Evolutionary conservation across 441 rosid genomes (phyloP), one percentile per base, ranked within the genome.

Genomic region (Corymbia citriodora): DNA sequence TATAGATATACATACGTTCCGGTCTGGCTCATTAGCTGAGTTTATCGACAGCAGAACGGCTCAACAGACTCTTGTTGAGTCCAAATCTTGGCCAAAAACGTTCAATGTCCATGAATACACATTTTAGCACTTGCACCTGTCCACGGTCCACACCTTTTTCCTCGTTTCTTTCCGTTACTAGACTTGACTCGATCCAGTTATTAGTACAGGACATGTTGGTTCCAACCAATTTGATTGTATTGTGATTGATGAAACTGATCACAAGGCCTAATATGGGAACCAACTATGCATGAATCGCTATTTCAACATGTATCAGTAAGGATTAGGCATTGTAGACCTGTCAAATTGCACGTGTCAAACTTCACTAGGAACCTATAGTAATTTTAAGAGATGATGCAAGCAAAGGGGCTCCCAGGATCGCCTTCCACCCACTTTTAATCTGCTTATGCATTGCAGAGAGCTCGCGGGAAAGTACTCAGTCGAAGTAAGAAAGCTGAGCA

Each of bases 401-500:
- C 27, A 17, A 72, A 33, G 27, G 48, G 81, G 81, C 48, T 72
- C 81, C 19, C 48, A 7, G 48, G 48, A 36, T 72, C 48, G 36
- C 81, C 81, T 72, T 72, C 81, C 81, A 36, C 81, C 36, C 48
- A 36, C 81, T 33, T 33, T 17, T 33, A 72, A 33, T 33, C 81
- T 33, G 45, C 50, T 88, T 65, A n/a, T 21, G 53, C 81, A 16
- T 88, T 63, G 48, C 92, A 93, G 95, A 54, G 92, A 95, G 72
- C 83, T 92, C n/a, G 92, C 92, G 14, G 93, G 93, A 54, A 52
- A 63, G 29, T 92, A 88, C 74, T 79, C 94, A 50, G 57, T 72
- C 48, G 95, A 94, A 87, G 88, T 89, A 55, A 92, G 90, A 74
- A 93, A 93, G 82, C 45, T 94, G 92, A 92, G 89, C 23, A 48